These are phyloP conservation scores for Yamadazyma diospyri DNA, from an alignment of 1,139 yeast species.

Conservation along the genomic window DNA sequence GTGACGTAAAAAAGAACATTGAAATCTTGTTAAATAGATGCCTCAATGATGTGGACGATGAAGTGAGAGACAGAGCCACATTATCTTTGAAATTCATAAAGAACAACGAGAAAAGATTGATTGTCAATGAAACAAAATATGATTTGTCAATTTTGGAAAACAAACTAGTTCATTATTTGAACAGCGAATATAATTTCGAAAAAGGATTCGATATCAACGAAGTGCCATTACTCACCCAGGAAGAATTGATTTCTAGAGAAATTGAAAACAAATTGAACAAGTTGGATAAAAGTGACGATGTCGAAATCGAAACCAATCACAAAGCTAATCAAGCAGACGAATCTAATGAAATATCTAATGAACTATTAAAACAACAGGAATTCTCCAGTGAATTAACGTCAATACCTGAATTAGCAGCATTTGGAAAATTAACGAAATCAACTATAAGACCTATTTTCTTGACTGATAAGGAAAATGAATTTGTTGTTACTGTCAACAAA, in stretches of 20 bases:
- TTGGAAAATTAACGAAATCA: slow-evolving; percentile 75
- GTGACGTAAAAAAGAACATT: slow-evolving; percentile 64
- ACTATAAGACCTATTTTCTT: slow-evolving; percentile 59
- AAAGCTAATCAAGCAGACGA: slow-evolving; percentile 13
- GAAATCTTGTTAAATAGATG: slow-evolving; percentile 77
- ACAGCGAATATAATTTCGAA: slow-evolving; percentile 54
- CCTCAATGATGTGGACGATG: slow-evolving; percentile 87
- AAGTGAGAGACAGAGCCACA: slow-evolving; percentile 97
- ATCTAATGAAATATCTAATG: slow-evolving; percentile 27
- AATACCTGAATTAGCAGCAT: slow-evolving; percentile 65
- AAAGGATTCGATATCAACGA: slow-evolving; percentile 67
- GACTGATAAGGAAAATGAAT: slow-evolving; percentile 92
- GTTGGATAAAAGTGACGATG: slow-evolving; percentile 28
- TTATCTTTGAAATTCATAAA: slow-evolving; percentile 70
- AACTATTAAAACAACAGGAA: slow-evolving; percentile 53
- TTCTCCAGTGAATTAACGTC: slow-evolving; percentile 64
- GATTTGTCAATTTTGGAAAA: slow-evolving; percentile 76
- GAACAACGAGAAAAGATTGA: slow-evolving; percentile 48
- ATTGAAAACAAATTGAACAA: slow-evolving; percentile 55
- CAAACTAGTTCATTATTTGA: slow-evolving; percentile 70
- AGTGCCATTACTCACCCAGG: slow-evolving; percentile 61
- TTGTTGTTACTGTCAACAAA: slow-evolving; percentile 79
- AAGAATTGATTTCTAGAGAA: slow-evolving; percentile 61
- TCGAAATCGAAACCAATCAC: slow-evolving; percentile 14
- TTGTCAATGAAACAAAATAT: slow-evolving; percentile 66